Base-by-base conservation (phyloP, 73 alveolate species). In the Symbiodinium pilosum region DNA sequence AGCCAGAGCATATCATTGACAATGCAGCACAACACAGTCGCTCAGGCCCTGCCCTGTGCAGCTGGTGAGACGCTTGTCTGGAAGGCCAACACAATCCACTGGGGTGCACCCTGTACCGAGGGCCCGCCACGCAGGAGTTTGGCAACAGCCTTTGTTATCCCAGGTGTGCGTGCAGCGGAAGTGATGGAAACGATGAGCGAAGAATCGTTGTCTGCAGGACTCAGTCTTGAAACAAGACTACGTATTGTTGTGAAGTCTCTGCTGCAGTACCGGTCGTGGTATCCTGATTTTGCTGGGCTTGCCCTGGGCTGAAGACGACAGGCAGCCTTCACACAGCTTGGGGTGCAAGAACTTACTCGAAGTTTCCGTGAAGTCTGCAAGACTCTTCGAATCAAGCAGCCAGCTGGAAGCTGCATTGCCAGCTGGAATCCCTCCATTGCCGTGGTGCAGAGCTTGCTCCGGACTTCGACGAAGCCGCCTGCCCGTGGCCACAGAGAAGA, bases 101-200 rank as follows among this genome's bases (percentile, higher is more conserved):
- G 96, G 96, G 96, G 96, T 18, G 73, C 75, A 24, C 16, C 54
- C 77, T 87, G 86, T 38, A 36, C 43, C 4, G 30, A 54, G 7
- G 34, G 36, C 59, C 77, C 14, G 69, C 94, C 94, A 14, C 85
- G 94, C 2, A 83, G 85, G 26, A 87, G 94, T 86, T 32, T 87
- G 94, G 96, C 96, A 38, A 89, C 96, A 24, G 96, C 96, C 87
- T 89, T 89, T 54, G 96, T 89, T 36, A 44, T 68, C 30, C 87
- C 87, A 8, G 38, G 38, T 24, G 87, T 89, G 20, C 39, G 44
- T 14, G 96, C 96, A 40, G 42, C 44, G 24, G 51, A 39, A 36
- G 87, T 85, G 40, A 28, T 89, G 87, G 87, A 83, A 43, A 68
- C 87, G 32, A 41, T 26, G 43, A 40, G 39, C 75, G 75, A 39